Evolutionary conservation across 176 grass and related monocot genomes (phyloP).

Genomic region (Neostapfia colusana): DNA sequence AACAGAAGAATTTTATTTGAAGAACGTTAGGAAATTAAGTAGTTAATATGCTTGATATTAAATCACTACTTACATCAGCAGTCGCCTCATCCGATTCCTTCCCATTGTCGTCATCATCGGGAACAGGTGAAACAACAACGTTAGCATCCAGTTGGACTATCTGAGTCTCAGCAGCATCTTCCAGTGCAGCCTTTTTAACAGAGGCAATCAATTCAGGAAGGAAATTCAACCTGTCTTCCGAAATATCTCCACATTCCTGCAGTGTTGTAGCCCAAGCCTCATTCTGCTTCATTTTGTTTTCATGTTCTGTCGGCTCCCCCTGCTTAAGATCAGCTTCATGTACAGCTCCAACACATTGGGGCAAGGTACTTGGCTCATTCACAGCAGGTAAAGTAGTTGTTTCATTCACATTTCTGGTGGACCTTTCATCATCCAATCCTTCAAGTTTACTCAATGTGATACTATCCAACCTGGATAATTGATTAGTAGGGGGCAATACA

Average conservation of each 20-base stretch:
- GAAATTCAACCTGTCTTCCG: slow-evolving; percentile 49
- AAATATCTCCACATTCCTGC: slow-evolving; percentile 46
- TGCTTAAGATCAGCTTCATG: slow-evolving; percentile 42
- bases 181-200: slow-evolving; percentile 62
- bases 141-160: slow-evolving; percentile 37
- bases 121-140: slow-evolving; percentile 30
- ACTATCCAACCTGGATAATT: slow-evolving; percentile 36
- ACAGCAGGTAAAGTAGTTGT: slow-evolving; percentile 25
- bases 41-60: slow-evolving; percentile 18
- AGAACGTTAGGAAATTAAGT: slow-evolving; percentile 17
- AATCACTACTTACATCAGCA: slow-evolving; percentile 54
- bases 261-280: slow-evolving; percentile 27
- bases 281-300: slow-evolving; percentile 26
- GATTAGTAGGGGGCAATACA: slow-evolving; percentile 34
- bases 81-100: slow-evolving; percentile 48
- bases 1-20: slow-evolving; percentile 38
- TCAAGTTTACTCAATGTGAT: slow-evolving; percentile 30
- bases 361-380: slow-evolving; percentile 34
- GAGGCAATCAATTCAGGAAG: slow-evolving; percentile 71
- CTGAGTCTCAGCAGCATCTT: slow-evolving; percentile 50
- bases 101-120: slow-evolving; percentile 39
- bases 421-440: slow-evolving; percentile 31
- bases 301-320: slow-evolving; percentile 37
- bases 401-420: slow-evolving; percentile 36
- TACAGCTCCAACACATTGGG: slow-evolving; percentile 26